Evolutionary conservation across 805 yeast genomes (phyloP).

Genomic region (Schwanniomyces vanrijiae): DNA sequence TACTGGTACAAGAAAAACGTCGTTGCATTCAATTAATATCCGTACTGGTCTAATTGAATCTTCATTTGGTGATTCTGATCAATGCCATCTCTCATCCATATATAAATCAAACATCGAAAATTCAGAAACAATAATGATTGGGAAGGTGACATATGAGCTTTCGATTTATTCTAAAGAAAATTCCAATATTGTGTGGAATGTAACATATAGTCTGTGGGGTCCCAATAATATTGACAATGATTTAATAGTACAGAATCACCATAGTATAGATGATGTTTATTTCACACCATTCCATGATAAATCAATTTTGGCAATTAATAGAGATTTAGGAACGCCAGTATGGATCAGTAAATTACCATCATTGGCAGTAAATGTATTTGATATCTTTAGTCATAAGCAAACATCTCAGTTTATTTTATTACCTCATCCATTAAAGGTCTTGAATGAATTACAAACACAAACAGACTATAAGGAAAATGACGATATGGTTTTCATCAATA

Average conservation of each 20-base stretch:
- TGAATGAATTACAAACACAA: constrained; percentile 29
- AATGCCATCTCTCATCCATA: constrained; percentile 36
- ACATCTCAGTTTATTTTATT: constrained; percentile 46
- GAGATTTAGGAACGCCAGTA: constrained; percentile 64
- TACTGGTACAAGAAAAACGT: constrained; percentile 80
- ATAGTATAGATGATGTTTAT: constrained; percentile 69
- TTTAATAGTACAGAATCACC: constrained; percentile 39
- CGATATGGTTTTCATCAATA: constrained; percentile 61
- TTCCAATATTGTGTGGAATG: constrained; percentile 67
- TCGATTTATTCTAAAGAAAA: constrained; percentile 74
- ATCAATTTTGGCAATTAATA: constrained; percentile 73
- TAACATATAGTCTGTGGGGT: constrained; percentile 87
- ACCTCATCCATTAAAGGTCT: constrained; percentile 65
- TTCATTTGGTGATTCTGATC: constrained; percentile 54
- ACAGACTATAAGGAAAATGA: constrained; percentile 19
- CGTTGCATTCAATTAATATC: constrained; percentile 72
- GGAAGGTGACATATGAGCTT: constrained; percentile 71
- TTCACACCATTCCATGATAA: constrained; percentile 84
- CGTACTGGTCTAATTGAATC: constrained; percentile 71
- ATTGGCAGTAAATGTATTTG: constrained; percentile 77
- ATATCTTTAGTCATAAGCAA: constrained; percentile 47
- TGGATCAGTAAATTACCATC: constrained; percentile 80
- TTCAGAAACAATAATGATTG: constrained; percentile 51
- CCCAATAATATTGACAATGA: constrained; percentile 80
- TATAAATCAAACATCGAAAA: constrained; percentile 14